These are phyloP conservation scores for Scutellaria galericulata DNA, from an alignment of 257 asterid species.

Conservation along the genomic window DNA sequence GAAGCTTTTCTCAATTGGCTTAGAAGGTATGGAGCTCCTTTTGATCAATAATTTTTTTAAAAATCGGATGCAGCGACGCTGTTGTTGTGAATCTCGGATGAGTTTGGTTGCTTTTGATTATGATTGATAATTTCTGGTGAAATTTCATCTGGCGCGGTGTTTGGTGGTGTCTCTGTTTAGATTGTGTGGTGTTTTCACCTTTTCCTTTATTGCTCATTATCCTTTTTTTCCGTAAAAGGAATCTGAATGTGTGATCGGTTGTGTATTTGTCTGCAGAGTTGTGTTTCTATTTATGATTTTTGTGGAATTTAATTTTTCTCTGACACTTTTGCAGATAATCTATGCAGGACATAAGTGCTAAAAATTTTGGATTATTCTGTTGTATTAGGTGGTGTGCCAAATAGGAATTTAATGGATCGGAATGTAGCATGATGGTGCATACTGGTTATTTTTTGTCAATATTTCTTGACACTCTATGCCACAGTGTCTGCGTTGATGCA, in stretches of 20 bases:
- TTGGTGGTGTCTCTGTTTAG: neutral
- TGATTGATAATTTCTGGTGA: slow-evolving; percentile 12
- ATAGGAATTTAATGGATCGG: slow-evolving; percentile 6
- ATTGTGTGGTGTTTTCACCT: slow-evolving; percentile 13
- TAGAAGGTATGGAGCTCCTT: slow-evolving; percentile 57
- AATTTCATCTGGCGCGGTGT: slow-evolving; percentile 27
- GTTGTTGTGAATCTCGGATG: slow-evolving; percentile 21
- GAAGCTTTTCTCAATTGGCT: slow-evolving; percentile 99
- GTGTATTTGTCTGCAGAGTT: slow-evolving; percentile 22
- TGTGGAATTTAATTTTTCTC: slow-evolving; percentile 2
- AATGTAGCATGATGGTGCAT: neutral
- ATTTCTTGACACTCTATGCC: neutral
- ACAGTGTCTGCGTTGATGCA: neutral
- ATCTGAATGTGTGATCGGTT: slow-evolving; percentile 3
- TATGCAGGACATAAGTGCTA: neutral
- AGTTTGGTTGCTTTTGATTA: slow-evolving; percentile 18
- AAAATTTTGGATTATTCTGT: slow-evolving; percentile 3
- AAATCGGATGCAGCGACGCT: neutral
- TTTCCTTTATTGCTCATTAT: neutral
- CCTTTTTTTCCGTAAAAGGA: neutral
- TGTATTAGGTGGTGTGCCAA: slow-evolving; percentile 17
- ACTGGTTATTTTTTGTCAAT: neutral
- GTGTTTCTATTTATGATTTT: slow-evolving; percentile 21
- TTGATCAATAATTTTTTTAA: neutral
- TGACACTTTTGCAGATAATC: neutral